Conservation (phyloP, 495 filamentous ascomycete species). For the Achaetomiella virescens region DNA sequence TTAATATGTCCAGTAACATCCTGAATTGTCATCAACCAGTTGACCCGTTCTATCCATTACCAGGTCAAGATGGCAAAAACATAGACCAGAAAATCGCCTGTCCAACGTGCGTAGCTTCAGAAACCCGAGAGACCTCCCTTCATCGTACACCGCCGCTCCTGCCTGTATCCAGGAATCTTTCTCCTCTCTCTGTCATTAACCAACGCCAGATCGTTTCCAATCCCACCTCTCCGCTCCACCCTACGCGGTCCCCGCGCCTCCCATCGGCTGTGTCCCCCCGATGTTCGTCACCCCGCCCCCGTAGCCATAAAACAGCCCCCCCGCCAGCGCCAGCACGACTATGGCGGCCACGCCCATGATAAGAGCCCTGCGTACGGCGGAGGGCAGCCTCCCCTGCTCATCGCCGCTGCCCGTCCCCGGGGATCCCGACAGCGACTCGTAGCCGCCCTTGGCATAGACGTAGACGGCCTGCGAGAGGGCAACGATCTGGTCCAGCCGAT, state of each 20-base stretch:
- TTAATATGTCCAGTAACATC: too few relatives aligned
- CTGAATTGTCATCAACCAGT: too few relatives aligned
- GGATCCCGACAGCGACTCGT: conserved; percentile 9
- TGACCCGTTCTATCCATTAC: too few relatives aligned
- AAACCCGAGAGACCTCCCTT: too few relatives aligned
- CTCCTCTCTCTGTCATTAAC: too few relatives aligned
- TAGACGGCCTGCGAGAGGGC: conserved; percentile 50
- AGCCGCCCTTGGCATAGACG: conserved; percentile 55
- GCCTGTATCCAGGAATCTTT: too few relatives aligned
- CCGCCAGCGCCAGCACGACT: conserved; percentile 50
- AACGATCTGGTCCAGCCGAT: conserved; percentile 62
- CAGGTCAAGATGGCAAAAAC: too few relatives aligned
- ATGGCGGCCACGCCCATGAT: conserved; percentile 51
- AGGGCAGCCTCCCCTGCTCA: conserved; percentile 37
- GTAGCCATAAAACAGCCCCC: conserved; percentile 19
- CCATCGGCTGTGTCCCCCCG: too few relatives aligned
- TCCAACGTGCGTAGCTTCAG: too few relatives aligned
- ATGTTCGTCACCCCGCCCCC: neutral
- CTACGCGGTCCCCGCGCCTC: neutral
- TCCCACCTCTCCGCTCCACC: neutral
- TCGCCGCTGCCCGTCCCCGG: neutral
- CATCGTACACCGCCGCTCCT: too few relatives aligned
- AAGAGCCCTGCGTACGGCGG: conserved; percentile 60
- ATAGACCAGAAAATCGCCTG: too few relatives aligned
- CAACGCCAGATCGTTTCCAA: too few relatives aligned